These are phyloP conservation scores for Lasiodiplodia hormozganensis DNA, from an alignment of 2,329 filamentous ascomycete genomes.

Conservation along the genomic window DNA sequence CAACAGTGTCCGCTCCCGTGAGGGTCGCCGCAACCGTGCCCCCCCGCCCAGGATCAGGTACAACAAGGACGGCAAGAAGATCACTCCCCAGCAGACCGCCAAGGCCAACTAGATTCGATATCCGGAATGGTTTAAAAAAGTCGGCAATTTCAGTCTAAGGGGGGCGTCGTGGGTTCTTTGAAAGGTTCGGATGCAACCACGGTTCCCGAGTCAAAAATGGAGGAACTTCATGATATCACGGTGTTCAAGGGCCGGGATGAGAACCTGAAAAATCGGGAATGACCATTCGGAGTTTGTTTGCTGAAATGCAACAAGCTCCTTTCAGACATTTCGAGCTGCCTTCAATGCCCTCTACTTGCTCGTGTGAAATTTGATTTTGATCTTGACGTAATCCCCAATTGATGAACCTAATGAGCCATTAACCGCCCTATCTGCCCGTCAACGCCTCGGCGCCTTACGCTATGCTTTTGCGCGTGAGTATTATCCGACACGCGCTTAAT, in stretches of 20 bases:
- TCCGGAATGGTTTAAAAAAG: constrained; percentile 12
- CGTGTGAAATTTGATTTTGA: not conserved
- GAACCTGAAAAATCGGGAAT: constrained; percentile 27
- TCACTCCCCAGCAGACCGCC: constrained; percentile 81
- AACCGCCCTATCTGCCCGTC: not conserved
- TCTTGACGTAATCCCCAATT: constrained; percentile 2
- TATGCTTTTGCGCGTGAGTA: constrained; percentile 14
- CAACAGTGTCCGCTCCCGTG: constrained; percentile 90
- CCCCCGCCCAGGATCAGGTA: constrained; percentile 96
- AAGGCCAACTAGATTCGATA: constrained; percentile 55
- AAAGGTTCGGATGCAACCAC: constrained; percentile 11
- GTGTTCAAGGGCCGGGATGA: constrained; percentile 29
- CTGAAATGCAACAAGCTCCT: constrained; percentile 14
- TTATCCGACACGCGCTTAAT: not conserved
- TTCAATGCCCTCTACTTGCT: not conserved
- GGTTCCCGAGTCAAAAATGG: constrained; percentile 27
- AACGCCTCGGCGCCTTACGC: constrained; percentile 19
- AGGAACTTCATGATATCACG: constrained; percentile 29
- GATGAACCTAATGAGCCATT: not conserved
- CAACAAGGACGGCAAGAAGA: constrained; percentile 99
- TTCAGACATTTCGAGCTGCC: not conserved
- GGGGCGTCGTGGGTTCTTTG: constrained; percentile 28
- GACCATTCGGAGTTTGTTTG: constrained; percentile 5
- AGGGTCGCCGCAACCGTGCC: constrained; percentile 97
- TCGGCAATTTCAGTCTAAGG: not conserved